Base-by-base conservation (phyloP, 2,329 filamentous ascomycete species). In the Aureobasidium sp. region DNA sequence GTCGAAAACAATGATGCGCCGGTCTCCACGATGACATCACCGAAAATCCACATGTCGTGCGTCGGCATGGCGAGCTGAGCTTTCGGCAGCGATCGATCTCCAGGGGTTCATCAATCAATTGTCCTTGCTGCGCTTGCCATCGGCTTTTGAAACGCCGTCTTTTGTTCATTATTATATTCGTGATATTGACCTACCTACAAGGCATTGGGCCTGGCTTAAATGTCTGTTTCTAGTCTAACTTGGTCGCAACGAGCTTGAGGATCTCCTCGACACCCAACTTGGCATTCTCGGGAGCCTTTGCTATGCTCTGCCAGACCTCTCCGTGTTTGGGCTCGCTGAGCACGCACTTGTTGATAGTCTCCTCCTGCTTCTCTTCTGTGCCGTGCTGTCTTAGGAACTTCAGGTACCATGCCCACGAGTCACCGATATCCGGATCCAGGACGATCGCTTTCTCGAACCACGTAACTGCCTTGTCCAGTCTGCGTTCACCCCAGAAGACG, bases 351-450 rank as follows among this genome's bases (percentile, higher is more conserved):
- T 80, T 80, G 6, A 96, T 74, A 36, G 97, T 88, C 71, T 97
- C 94, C 34, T 80, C 83, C 69, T 88, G 82, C 85, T 97, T 99
- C 79, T 96, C 93, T 71, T 91, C 87, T 5, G 91, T 97, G 10
- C 94, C 95, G 76, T 99, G 92, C 79, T 97, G 90, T 67, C 86
- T 73, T 66, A 97, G 72, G 73, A 97, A 99, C 74, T 93, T 92
- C 75, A 91, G 94, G 75, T 97, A 99, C 93, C 93, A 99, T 25
- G 91, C 93, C 95, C 95, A 99, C 11, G 86, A 89, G 77, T 99
- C 95, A 55, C 94, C 94, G 55, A 85, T 78, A 73, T 97, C 92
- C 39, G 87, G 85, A 70, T 99, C 91, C 13, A 94, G 79, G 59
- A 96, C 81, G 61, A 97, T 86, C 0, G 94, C 94, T 76, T 96